Conservation (phyloP, 257 asterid genomes). For the Eustoma russellianum region DNA sequence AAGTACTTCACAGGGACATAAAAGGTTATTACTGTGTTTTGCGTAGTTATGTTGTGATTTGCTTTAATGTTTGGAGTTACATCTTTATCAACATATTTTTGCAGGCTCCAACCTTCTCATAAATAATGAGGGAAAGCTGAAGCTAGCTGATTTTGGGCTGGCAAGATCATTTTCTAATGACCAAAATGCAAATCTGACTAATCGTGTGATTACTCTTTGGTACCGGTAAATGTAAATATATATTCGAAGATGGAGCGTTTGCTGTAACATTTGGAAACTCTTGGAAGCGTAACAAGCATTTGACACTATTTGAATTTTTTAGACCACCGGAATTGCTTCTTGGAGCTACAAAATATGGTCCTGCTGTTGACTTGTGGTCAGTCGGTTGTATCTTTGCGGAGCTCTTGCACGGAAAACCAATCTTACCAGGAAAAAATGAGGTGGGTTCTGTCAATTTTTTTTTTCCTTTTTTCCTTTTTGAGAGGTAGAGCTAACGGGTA, state of each 20-base stretch:
- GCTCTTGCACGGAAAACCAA: constrained; percentile 78
- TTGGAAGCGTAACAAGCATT: background rate
- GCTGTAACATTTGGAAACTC: background rate
- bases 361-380: constrained; percentile 99
- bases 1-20: constrained; percentile 95
- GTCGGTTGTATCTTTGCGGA: constrained; percentile 98
- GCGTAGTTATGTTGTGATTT: constrained; percentile 6
- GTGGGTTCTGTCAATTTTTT: constrained; percentile 22
- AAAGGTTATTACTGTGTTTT: constrained; percentile 47
- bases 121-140: constrained; percentile 89
- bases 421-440: constrained; percentile 83
- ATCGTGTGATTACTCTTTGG: constrained; percentile 95
- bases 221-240: constrained; percentile 53
- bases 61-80: constrained; percentile 2
- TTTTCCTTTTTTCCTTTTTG: background rate
- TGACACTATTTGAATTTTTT: constrained; percentile 1
- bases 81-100: constrained; percentile 10
- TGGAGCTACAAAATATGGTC: constrained; percentile 95
- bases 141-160: constrained; percentile 95
- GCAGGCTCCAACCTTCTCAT: constrained; percentile 96
- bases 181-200: constrained; percentile 77
- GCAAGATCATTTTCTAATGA: constrained; percentile 83
- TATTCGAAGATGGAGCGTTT: background rate
- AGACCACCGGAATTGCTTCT: constrained; percentile 98
- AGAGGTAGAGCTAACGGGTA: no score